Percentiles rank a stretch among this genome's conserved stretches.
These are phyloP conservation scores for Aphanomyces invadans DNA, from an alignment of 352 stramenopile genomes.

Conservation along the genomic window DNA sequence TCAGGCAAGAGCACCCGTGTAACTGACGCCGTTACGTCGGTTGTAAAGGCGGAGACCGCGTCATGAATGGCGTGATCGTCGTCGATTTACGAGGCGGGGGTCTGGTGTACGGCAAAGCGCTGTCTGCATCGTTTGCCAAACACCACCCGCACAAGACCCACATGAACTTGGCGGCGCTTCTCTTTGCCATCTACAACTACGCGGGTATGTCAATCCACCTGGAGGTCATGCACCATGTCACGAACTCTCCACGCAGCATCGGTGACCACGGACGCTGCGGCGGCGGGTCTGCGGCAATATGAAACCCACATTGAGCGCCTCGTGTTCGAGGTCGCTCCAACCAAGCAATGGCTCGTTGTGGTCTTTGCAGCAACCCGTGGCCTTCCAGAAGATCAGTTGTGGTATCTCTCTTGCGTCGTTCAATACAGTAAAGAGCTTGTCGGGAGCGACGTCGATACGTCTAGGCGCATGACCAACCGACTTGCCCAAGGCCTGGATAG, in stretches of 20 bases:
- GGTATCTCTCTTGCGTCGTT: too few relatives aligned
- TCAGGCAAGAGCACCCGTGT: too few relatives aligned
- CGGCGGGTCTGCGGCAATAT: background rate
- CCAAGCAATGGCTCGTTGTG: constrained; percentile 23
- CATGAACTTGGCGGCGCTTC: constrained; percentile 20
- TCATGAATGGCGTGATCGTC: constrained; percentile 10
- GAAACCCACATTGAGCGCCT: constrained; percentile 1
- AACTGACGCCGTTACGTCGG: too few relatives aligned
- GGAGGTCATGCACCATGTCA: background rate
- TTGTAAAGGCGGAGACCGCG: too few relatives aligned
- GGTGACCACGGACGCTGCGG: background rate
- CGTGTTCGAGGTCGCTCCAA: background rate
- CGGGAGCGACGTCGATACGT: too few relatives aligned
- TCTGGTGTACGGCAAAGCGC: constrained; percentile 3
- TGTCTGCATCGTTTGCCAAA: background rate
- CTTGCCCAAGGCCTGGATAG: background rate
- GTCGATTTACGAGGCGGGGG: constrained; percentile 6
- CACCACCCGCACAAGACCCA: background rate
- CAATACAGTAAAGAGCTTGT: too few relatives aligned
- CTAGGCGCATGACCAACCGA: background rate
- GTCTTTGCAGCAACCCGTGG: background rate
- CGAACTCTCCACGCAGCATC: background rate
- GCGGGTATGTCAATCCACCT: background rate
- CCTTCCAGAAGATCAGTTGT: background rate
- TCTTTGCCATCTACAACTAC: constrained; percentile 20